Evolutionary conservation across 345 rosid species (phyloP), one percentile per base, ranked within the genome.

Genomic region (Aegle marmelos): DNA sequence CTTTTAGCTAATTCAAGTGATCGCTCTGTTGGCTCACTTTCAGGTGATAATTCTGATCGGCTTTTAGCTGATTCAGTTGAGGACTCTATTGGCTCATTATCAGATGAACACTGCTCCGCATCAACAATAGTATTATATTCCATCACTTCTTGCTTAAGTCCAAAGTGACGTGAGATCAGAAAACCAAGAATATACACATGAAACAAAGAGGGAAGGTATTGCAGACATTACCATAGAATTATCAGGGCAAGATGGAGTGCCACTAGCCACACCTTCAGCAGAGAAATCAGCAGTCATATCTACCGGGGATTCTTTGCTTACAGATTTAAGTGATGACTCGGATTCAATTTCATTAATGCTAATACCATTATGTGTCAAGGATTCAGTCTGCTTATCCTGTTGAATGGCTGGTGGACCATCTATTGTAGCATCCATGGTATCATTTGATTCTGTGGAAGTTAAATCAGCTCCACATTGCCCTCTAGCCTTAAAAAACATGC

Each of bases 81-180:
- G 6, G 22, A 53, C 57, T 53, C 57, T 5, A 19, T 19, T 53
- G 76, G 82, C 80, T 80, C 76, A 69, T 79, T 34, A 62, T 9
- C 62, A 65, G 83, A 79, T 64, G 76, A 68, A 68, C 36, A 30
- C 57, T 39, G 70, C 72, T 82, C 81, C 36, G 76, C 76, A 72
- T 66, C 74, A 79, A 65, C 59, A 37, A 27, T 22, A 56, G 75
- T 66, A 76, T 77, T 68, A 45, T 41, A 74, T 36, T 11, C 19
- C n/a, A 31, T 84, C 76, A 76, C 76, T 53, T 81, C 78, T 33
- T 65, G 74, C 92, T 88, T 77, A 80, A 82, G 45, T 74, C 61
- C 80, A 54, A 27, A 56, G 66, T 6, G 8, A 17, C 66, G 71
- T 34, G 24, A 65, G 48, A 45, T 68, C 62, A 76, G 65, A 64